phyloP scores from a whole-genome alignment of 345 rosid species.

The Gossypium longicalyx region DNA sequence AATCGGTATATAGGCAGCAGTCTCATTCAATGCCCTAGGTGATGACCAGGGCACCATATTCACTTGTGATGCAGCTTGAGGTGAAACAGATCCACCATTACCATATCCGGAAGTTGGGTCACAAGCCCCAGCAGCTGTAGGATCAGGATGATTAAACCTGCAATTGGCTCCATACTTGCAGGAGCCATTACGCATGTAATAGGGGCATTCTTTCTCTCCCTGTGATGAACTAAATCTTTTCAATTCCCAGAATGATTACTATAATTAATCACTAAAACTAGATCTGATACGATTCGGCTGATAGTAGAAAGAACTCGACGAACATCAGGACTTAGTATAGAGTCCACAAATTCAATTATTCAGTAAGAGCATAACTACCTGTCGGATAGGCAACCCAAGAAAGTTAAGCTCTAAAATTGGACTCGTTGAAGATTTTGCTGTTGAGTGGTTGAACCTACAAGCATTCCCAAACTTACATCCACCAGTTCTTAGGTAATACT shows the following conservation, averaged over 20 bases:
- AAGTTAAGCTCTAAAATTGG: constrained; percentile 66
- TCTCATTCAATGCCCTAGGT: constrained; percentile 47
- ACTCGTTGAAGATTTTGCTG: constrained; percentile 27
- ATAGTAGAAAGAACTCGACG: background rate
- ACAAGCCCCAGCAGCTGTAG: constrained; percentile 44
- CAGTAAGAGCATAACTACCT: constrained; percentile 29
- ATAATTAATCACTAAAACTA: constrained; percentile 4
- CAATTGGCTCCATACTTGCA: constrained; percentile 84
- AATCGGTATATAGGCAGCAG: constrained; percentile 49
- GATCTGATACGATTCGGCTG: background rate
- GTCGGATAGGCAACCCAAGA: constrained; percentile 84
- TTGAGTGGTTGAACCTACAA: constrained; percentile 76
- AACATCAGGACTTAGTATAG: background rate
- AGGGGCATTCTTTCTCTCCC: constrained; percentile 84
- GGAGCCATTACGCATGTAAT: constrained; percentile 91
- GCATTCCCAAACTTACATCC: constrained; percentile 89
- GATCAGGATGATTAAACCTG: constrained; percentile 93
- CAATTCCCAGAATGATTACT: background rate
- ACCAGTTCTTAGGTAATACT: constrained; percentile 88
- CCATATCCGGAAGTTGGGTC: constrained; percentile 46
- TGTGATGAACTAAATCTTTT: constrained; percentile 22
- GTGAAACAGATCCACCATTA: constrained; percentile 54
- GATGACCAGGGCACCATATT: constrained; percentile 68
- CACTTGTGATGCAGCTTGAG: constrained; percentile 44
- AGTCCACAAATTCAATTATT: background rate